Conservation (phyloP, 495 filamentous ascomycete species). For the Choiromyces venosus region DNA sequence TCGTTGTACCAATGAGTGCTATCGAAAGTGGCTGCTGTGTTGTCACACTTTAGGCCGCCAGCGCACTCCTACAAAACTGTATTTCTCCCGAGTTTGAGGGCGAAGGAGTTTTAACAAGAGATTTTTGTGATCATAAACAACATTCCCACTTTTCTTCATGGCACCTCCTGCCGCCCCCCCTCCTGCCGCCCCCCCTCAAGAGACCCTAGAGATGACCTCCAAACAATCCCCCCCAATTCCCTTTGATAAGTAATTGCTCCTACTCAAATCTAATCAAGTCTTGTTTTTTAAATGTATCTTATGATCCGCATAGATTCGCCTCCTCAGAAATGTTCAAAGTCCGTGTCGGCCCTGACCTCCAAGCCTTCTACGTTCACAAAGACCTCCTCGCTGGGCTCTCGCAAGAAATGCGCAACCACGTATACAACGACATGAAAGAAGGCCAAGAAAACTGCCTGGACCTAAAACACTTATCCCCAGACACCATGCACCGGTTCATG, state of each 20-base stretch:
- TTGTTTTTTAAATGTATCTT: background rate
- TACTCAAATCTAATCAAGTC: background rate
- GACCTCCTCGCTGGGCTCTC: constrained; percentile 19
- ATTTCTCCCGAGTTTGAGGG: background rate
- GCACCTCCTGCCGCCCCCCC: background rate
- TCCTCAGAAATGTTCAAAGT: constrained; percentile 24
- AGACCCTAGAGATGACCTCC: background rate
- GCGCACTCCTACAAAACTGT: background rate
- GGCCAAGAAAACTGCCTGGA: constrained; percentile 11
- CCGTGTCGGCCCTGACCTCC: constrained; percentile 5
- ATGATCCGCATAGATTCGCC: constrained; percentile 10
- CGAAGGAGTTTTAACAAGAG: background rate
- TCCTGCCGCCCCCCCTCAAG: background rate
- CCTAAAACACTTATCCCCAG: constrained; percentile 15
- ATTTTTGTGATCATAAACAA: background rate
- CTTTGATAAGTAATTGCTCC: background rate
- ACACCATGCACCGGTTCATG: constrained; percentile 22
- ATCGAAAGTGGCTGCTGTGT: background rate
- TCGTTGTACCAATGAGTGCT: background rate
- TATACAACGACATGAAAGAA: constrained; percentile 28
- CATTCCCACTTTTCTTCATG: background rate
- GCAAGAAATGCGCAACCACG: constrained; percentile 10
- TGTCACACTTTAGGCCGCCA: background rate
- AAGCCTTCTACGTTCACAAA: constrained; percentile 19
- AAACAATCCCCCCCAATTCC: background rate